Evolutionary conservation across 192 early-diverging fungal genomes (phyloP).

Genomic region (Linnemannia schmuckeri): DNA sequence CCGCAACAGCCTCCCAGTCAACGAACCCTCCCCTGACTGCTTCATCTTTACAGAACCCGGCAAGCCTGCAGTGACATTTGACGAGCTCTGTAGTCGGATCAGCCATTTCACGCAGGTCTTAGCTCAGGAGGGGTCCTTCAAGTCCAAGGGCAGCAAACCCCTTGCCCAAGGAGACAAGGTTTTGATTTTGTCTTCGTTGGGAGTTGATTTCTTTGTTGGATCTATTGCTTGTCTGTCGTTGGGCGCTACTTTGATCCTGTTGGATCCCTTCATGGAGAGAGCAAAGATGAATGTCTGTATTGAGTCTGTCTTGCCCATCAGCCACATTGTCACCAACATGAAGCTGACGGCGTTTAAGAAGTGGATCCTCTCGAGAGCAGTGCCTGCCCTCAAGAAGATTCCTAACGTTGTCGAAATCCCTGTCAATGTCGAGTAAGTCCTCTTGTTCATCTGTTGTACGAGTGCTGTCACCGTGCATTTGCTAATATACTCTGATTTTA

Average conservation of each 20-base stretch:
- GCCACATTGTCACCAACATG: conserved; percentile 56
- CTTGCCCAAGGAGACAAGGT: conserved; percentile 45
- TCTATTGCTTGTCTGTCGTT: conserved; percentile 46
- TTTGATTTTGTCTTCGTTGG: conserved; percentile 44
- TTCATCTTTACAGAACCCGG: conserved; percentile 52
- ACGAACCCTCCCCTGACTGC: conserved; percentile 45
- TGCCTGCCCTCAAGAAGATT: conserved; percentile 52
- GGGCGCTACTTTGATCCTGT: conserved; percentile 43
- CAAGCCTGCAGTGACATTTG: conserved; percentile 42
- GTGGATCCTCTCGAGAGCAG: conserved; percentile 49
- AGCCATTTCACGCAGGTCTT: conserved; percentile 47
- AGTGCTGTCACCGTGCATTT: not conserved
- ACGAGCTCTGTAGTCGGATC: conserved; percentile 54
- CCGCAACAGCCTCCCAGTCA: conserved; percentile 23
- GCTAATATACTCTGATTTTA: not conserved
- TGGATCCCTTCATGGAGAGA: conserved; percentile 56
- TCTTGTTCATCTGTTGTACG: not conserved
- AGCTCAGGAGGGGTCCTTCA: conserved; percentile 19
- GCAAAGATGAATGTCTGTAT: conserved; percentile 57
- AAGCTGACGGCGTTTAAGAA: conserved; percentile 53
- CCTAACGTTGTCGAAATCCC: conserved; percentile 52
- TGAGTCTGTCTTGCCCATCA: conserved; percentile 51
- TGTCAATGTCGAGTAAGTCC: conserved; percentile 41
- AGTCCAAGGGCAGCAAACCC: conserved; percentile 26
- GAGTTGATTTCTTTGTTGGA: conserved; percentile 54